Conservation (phyloP, 305 asterid species). For the Fraxinus angustifolia region DNA sequence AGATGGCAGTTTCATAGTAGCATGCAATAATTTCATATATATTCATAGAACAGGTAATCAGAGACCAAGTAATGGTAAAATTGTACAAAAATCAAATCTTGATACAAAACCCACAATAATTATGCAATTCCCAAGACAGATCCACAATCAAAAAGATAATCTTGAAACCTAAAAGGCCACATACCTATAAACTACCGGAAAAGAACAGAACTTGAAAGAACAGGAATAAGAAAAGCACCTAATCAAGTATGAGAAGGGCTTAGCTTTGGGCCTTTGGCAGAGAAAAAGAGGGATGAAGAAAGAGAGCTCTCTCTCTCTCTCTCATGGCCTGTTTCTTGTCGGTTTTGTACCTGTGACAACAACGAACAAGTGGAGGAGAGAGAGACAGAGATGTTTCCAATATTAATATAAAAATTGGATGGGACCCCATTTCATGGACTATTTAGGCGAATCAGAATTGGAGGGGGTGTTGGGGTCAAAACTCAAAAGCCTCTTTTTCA, state of each 20-base stretch:
- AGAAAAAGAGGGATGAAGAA: neutral
- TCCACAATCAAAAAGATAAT: neutral
- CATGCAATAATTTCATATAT: neutral
- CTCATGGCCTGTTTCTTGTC: conserved; percentile 4
- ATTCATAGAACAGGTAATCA: neutral
- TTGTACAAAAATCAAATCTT: neutral
- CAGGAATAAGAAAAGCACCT: neutral
- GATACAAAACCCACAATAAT: neutral
- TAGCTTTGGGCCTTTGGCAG: neutral
- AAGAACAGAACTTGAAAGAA: neutral
- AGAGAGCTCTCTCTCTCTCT: neutral
- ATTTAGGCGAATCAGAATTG: neutral
- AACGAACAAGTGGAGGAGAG: neutral
- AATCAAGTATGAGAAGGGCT: neutral
- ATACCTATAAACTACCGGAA: neutral
- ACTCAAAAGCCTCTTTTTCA: neutral
- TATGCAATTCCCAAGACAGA: conserved; percentile 2
- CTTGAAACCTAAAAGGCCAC: neutral
- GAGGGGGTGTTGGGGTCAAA: conserved; percentile 5
- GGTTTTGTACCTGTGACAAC: neutral
- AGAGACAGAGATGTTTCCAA: neutral
- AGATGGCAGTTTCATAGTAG: neutral
- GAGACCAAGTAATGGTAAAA: neutral
- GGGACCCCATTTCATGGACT: neutral
- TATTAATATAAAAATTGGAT: neutral